phyloP scores from a whole-genome alignment of 2,329 filamentous ascomycete genomes.

The Phyllosticta citribraziliensis region DNA sequence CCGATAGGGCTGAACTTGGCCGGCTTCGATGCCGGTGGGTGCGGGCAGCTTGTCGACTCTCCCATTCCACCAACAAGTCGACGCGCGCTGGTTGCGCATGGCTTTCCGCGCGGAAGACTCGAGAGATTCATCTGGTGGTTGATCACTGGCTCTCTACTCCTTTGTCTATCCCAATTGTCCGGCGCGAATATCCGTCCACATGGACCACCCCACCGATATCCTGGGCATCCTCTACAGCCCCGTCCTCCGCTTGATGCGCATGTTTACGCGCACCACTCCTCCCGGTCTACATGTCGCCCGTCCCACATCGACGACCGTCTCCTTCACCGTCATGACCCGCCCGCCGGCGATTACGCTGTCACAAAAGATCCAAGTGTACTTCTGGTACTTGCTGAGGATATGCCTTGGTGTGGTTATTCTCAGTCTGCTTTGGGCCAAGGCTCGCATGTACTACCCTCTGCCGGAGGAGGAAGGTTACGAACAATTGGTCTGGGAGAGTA shows the following conservation, averaged over 20 bases:
- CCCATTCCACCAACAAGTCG: neutral
- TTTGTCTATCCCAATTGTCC: neutral
- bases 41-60: neutral
- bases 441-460: constrained; percentile 9
- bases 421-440: constrained; percentile 24
- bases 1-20: neutral
- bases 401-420: constrained; percentile 34
- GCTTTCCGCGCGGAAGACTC: neutral
- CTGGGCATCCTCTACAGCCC: neutral
- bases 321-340: constrained; percentile 82
- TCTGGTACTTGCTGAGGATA: constrained; percentile 36
- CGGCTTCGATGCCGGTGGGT: neutral
- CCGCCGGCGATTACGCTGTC: constrained; percentile 41
- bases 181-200: neutral
- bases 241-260: neutral
- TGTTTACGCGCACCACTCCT: neutral
- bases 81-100: neutral
- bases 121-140: neutral
- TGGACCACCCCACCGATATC: constrained; percentile 4
- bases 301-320: constrained; percentile 70
- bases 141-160: neutral
- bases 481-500: neutral
- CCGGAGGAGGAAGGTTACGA: neutral
- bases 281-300: constrained; percentile 5
- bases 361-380: constrained; percentile 32